Conservation (phyloP, 805 yeast species). For the Lipomyces orientalis region DNA sequence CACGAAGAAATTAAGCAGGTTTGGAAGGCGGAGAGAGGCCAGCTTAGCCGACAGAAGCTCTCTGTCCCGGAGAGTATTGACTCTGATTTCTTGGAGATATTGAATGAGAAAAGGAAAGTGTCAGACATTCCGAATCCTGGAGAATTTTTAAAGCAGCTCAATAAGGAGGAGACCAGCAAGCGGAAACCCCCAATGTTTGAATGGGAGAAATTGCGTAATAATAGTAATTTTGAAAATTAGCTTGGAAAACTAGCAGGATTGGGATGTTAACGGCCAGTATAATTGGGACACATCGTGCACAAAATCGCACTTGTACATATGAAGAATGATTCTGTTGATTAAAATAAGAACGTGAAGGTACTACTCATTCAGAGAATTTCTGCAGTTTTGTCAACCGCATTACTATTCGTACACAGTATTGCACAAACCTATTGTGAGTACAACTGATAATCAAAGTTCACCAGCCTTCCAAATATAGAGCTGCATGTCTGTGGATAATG, state of each 20-base stretch:
- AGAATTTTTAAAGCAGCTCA: slow-evolving; percentile 19
- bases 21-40: slow-evolving; percentile 58
- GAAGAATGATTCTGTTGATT: neutral
- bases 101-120: slow-evolving; percentile 22
- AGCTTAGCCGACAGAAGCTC: neutral
- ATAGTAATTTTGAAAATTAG: neutral
- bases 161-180: slow-evolving; percentile 40
- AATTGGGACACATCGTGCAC: neutral
- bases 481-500: slow-evolving; percentile 16
- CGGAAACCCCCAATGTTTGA: slow-evolving; percentile 26
- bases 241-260: neutral
- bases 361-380: neutral
- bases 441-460: slow-evolving; percentile 31
- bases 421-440: slow-evolving; percentile 22
- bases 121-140: slow-evolving; percentile 29
- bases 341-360: neutral
- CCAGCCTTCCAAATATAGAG: slow-evolving; percentile 17
- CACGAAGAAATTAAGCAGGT: slow-evolving; percentile 76
- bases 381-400: neutral
- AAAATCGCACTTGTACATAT: neutral
- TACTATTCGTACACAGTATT: neutral
- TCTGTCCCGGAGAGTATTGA: slow-evolving; percentile 29
- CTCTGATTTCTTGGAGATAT: slow-evolving; percentile 23
- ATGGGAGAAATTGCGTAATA: slow-evolving; percentile 14
- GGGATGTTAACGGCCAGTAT: neutral